Evolutionary conservation across 106 monocot genomes (phyloP).

Genomic region (Dioscorea zingiberensis): DNA sequence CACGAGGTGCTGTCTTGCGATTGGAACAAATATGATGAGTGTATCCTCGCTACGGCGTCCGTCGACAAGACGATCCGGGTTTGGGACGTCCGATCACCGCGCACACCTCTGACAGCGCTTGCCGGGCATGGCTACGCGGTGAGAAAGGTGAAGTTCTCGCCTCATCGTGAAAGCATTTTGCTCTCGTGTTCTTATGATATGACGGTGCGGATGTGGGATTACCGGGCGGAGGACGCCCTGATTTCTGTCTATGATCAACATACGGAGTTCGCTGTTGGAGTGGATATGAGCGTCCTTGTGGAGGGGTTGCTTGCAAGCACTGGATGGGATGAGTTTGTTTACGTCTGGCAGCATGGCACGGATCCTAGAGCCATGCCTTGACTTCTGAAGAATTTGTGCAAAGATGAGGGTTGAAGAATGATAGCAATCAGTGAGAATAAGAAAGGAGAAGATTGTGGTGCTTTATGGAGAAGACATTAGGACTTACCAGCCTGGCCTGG

Average conservation of each 20-base stretch:
- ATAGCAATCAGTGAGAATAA: not conserved
- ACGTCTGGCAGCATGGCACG: constrained; percentile 89
- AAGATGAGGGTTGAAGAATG: not conserved
- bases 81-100: constrained; percentile 71
- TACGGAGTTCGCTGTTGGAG: constrained; percentile 79
- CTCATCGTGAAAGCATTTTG: constrained; percentile 62
- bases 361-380: constrained; percentile 52
- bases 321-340: constrained; percentile 94
- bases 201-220: constrained; percentile 86
- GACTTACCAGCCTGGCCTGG: not conserved
- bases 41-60: constrained; percentile 65
- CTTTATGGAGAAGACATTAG: not conserved
- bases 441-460: not conserved
- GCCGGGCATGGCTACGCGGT: constrained; percentile 90
- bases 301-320: constrained; percentile 85
- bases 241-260: constrained; percentile 72
- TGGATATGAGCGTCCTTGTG: constrained; percentile 92
- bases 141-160: constrained; percentile 71
- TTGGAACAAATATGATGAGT: constrained; percentile 97
- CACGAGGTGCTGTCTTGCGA: constrained; percentile 82
- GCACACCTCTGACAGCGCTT: constrained; percentile 52
- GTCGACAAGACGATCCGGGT: constrained; percentile 83
- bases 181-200: constrained; percentile 91
- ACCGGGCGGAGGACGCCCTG: constrained; percentile 56
- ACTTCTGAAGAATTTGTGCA: not conserved